A percentile compares a stretch with the other conserved stretches of the same genome.
These are phyloP conservation scores for Monoraphidium neglectum DNA, from an alignment of 139 green algal species.

Conservation along the genomic window DNA sequence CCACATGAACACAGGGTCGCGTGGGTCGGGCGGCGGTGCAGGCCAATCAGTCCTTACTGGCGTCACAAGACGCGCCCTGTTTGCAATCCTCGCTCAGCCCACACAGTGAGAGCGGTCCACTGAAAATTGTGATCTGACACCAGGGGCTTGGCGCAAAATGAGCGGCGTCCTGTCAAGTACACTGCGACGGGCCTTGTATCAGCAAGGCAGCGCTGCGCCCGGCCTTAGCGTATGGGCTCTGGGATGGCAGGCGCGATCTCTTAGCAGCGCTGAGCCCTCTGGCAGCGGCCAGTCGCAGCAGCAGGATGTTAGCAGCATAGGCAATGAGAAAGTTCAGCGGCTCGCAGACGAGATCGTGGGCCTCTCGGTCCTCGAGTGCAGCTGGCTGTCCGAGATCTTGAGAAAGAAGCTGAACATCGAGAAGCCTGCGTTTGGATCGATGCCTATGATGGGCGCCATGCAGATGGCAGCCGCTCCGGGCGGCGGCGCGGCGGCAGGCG, in stretches of 20 bases:
- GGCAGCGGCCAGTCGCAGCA: neutral
- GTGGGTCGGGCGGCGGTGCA: no score
- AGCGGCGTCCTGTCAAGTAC: neutral
- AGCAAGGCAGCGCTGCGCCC: constrained; percentile 8
- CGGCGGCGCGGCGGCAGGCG: constrained; percentile 21
- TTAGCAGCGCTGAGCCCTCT: constrained; percentile 5
- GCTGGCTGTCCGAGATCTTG: constrained; percentile 75
- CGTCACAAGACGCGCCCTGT: no score
- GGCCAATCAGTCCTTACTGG: no score
- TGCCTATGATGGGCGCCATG: constrained; percentile 55
- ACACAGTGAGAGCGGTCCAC: no score
- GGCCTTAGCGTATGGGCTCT: neutral
- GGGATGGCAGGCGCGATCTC: neutral
- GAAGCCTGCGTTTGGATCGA: constrained; percentile 35
- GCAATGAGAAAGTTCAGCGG: constrained; percentile 49
- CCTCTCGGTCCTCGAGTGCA: constrained; percentile 79
- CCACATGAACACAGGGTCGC: no score
- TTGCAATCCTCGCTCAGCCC: no score
- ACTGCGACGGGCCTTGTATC: neutral
- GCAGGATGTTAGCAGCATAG: constrained; percentile 12
- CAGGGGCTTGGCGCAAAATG: neutral
- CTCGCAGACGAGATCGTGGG: constrained; percentile 74
- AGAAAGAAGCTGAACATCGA: constrained; percentile 66
- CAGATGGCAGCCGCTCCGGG: constrained; percentile 18
- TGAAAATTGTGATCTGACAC: no score